phyloP scores from a whole-genome alignment of 1,139 yeast species.

The Tardiomyces blankii region DNA sequence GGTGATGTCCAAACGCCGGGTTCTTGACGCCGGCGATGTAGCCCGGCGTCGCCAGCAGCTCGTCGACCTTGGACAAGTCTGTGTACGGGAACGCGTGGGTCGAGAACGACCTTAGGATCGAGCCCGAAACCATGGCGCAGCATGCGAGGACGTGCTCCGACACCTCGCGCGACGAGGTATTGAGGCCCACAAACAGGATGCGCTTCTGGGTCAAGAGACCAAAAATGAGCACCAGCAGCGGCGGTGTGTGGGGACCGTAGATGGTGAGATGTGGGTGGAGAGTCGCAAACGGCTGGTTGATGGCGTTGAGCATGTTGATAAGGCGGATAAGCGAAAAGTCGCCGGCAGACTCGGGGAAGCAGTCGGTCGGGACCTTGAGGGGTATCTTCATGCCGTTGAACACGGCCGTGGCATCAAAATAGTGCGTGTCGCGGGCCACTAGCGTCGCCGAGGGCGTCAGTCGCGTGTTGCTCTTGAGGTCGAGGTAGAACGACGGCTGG shows the following conservation, averaged over 20 bases:
- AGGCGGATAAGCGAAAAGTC: conserved; percentile 13
- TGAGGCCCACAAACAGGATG: conserved; percentile 43
- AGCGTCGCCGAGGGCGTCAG: background rate
- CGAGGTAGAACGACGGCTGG: conserved; percentile 15
- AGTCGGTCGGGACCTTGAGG: conserved; percentile 24
- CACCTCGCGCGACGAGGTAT: conserved; percentile 43
- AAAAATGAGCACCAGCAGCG: conserved; percentile 43
- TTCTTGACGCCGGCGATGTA: conserved; percentile 59
- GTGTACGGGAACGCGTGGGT: conserved; percentile 46
- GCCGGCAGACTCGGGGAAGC: conserved; percentile 20
- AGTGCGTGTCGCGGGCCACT: conserved; percentile 20
- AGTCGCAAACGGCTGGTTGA: conserved; percentile 8
- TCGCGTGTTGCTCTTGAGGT: conserved; percentile 15
- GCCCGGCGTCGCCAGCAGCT: conserved; percentile 41
- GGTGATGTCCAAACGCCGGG: conserved; percentile 50
- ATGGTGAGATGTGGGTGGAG: conserved; percentile 31
- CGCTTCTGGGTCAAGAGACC: conserved; percentile 50
- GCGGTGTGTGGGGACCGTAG: conserved; percentile 50
- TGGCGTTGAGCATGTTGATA: conserved; percentile 1
- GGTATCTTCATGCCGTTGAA: conserved; percentile 25
- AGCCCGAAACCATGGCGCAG: conserved; percentile 42
- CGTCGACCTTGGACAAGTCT: conserved; percentile 50
- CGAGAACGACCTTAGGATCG: conserved; percentile 31
- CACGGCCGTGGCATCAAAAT: conserved; percentile 21
- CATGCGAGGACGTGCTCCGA: conserved; percentile 45